Base-by-base conservation (phyloP, 164 flowering plant species). In the Vitis cinerea region DNA sequence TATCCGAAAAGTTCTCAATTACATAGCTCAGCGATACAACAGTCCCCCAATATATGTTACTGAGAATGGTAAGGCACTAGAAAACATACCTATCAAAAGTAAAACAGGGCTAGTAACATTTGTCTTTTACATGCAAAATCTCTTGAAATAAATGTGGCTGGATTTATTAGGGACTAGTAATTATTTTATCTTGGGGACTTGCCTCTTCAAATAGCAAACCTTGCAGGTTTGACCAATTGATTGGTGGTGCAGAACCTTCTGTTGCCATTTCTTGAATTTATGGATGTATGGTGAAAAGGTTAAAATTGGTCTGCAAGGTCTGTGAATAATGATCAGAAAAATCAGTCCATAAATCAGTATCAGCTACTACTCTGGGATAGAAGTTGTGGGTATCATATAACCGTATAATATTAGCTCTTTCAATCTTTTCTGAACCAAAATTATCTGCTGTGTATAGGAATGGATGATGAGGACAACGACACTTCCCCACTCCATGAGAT, bases 391-490 rank as follows among this genome's bases (percentile, higher is more conserved):
- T 67, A n/a, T 44, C 54, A 19, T 31, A n/a, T 1, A 29, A 27
- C n/a, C 4, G 23, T 15, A 16, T 55, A 29, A 0, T 31, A 3
- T 23, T 23, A 4, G 9, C 61, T 19, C 30, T 14, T 50, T 30
- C 10, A 23, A 4, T 52, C 29, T 15, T 2, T 29, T 51, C 10
- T 65, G 27, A 64, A 64, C 10, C 49, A 3, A 15, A 30, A 30
- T 19, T 69, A 14, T 52, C 19, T 37, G 16, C 51, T 30, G 3
- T 63, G 47, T 66, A n/a, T 80, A 94, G 98, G 98, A 51, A 92
- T 94, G 97, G 98, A 94, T 83, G 98, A 92, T 70, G 98, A 92
- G 72, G 88, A 94, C 13, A 64, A 75, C 74, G 82, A 72, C 44
- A 61, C 70, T 30, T 55, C 77, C 49, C 82, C 84, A 10, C 83